A percentile compares a stretch with the other conserved stretches of the same genome.
Evolutionary conservation across 306 rosid genomes (phyloP).

Genomic region (Arachis hypogaea): DNA sequence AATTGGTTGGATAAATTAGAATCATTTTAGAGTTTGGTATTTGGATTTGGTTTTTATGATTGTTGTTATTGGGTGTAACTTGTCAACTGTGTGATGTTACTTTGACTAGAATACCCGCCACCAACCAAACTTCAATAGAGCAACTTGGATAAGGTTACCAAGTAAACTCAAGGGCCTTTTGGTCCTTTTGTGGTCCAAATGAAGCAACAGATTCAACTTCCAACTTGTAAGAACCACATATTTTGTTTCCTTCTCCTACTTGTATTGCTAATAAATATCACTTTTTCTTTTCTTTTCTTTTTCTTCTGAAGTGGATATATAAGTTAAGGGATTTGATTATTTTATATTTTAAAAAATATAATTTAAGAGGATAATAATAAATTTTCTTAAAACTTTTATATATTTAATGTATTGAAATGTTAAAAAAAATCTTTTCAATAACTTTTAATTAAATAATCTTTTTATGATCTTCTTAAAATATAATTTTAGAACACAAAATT

Average conservation of each 20-base stretch:
- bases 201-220: not conserved
- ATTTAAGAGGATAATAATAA: too few relatives aligned
- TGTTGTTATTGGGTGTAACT: not conserved
- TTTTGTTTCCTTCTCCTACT: not conserved
- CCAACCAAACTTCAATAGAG: not conserved
- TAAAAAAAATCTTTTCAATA: too few relatives aligned
- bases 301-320: too few relatives aligned
- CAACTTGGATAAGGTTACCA: slow-evolving; percentile 3
- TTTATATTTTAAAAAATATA: too few relatives aligned
- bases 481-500: too few relatives aligned
- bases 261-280: not conserved
- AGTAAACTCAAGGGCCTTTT: slow-evolving; percentile 20
- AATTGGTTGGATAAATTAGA: not conserved
- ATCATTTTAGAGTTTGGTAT: not conserved
- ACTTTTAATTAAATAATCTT: too few relatives aligned
- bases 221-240: slow-evolving; percentile 30
- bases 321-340: too few relatives aligned
- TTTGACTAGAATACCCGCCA: slow-evolving; percentile 36
- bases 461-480: too few relatives aligned
- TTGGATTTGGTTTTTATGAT: slow-evolving; percentile 11
- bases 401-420: too few relatives aligned
- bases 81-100: not conserved
- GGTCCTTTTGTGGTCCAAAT: slow-evolving; percentile 26
- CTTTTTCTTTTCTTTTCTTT: not conserved
- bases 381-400: too few relatives aligned